Percentiles rank a stretch among this genome's conserved stretches.
These are phyloP conservation scores for Saccharomycopsis sp. DNA, from an alignment of 805 yeast genomes.

Conservation along the genomic window DNA sequence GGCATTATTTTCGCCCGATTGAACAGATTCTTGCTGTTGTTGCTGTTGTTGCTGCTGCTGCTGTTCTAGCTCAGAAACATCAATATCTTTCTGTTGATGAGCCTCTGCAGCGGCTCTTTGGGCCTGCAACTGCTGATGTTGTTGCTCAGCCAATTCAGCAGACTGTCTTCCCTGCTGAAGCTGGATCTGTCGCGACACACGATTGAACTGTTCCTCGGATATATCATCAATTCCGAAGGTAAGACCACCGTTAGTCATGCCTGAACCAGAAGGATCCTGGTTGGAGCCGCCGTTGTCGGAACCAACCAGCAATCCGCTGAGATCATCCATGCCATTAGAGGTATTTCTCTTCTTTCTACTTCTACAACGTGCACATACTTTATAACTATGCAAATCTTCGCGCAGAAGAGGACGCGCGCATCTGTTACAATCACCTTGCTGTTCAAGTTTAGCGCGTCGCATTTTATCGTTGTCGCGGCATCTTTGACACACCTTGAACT, in stretches of 20 bases:
- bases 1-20: not conserved
- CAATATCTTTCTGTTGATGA: not conserved
- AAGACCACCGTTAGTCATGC: not conserved
- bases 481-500: conserved; percentile 57
- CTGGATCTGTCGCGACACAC: not conserved
- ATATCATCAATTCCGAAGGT: not conserved
- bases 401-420: conserved; percentile 47
- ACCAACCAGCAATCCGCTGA: not conserved
- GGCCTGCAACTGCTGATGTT: conserved; percentile 19
- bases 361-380: conserved; percentile 52
- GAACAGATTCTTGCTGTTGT: conserved; percentile 20
- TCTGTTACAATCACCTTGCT: conserved; percentile 54
- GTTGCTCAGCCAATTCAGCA: conserved; percentile 2
- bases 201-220: not conserved
- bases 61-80: conserved; percentile 9
- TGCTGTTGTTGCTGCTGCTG: conserved; percentile 20
- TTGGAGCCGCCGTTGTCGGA: not conserved
- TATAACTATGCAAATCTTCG: conserved; percentile 43
- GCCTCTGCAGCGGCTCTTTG: not conserved
- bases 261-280: conserved; percentile 2
- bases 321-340: not conserved
- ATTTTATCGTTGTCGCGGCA: conserved; percentile 57
- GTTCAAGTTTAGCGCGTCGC: conserved; percentile 50
- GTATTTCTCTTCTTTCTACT: conserved; percentile 41
- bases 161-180: conserved; percentile 2